Evolutionary conservation across 2,329 filamentous ascomycete species (phyloP), one percentile per base, ranked within the genome.

Genomic region (Neobulgaria alba): DNA sequence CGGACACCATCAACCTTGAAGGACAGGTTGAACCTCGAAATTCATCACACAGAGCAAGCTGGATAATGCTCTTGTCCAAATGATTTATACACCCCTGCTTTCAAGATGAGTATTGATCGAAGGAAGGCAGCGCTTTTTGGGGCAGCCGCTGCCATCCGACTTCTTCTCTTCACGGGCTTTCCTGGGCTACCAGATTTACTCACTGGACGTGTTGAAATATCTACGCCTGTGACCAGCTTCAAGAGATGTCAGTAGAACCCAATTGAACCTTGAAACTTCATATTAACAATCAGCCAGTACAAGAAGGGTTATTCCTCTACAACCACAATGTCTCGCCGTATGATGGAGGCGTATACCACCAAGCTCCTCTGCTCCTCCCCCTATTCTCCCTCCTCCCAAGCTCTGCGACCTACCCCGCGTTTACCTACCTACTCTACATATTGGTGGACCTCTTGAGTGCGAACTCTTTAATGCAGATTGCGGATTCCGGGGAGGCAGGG

Each of bases 241-340:
- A 96, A 96, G 70, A 78, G 92, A 77, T 71, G 89, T 94, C 72
- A 63, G 82, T 64, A 31, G n/a, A 10, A n/a, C 10, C 9, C 16
- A 7, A 19, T 15, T 29, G 10, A 23, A 20, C 20, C 8, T 15
- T 5, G n/a, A 7, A 26, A 9, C 10, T 19, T 26, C 8, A 29
- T 29, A 29, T 45, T 55, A 33, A 56, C 34, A 15, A 33, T 16
- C 14, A 5, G 49, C 12, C 54, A 94, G 87, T 96, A 41, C 90
- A 96, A 71, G 92, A 98, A 66, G 92, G 92, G 15, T 69, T 98
- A 43, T 98, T 95, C 58, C 77, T 98, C 16, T 96, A 96, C 63
- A 89, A 85, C 50, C 86, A 93, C 63, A 93, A 95, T 67, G 85
- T 96, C 42, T 95, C 88, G 45, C 92, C 92, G 1, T 98, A 96